Percentiles rank a stretch among this genome's conserved stretches.
Conservation (phyloP, 345 rosid genomes). For the Acer negundo region DNA sequence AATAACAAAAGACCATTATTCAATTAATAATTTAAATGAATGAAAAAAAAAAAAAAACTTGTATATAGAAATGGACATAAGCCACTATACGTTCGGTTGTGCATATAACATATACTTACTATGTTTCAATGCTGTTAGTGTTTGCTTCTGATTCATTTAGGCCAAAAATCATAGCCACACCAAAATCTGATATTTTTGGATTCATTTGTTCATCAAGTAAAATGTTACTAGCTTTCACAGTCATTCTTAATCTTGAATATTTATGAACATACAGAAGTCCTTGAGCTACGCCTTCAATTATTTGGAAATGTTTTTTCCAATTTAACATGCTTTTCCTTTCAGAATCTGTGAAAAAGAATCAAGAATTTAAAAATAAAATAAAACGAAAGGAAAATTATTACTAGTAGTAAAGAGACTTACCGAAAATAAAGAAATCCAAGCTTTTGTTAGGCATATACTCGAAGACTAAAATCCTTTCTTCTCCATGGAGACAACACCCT, state of each 20-base stretch:
- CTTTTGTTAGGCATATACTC: too few species aligned
- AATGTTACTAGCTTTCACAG: slow-evolving; percentile 18
- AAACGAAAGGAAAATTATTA: neutral
- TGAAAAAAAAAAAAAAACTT: too few species aligned
- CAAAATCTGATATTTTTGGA: slow-evolving; percentile 23
- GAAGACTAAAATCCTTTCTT: neutral
- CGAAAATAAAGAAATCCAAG: too few species aligned
- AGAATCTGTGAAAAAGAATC: neutral
- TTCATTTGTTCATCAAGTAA: slow-evolving; percentile 21
- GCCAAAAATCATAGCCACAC: neutral
- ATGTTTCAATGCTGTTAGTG: too few species aligned
- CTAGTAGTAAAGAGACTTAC: too few species aligned
- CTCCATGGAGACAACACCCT: neutral
- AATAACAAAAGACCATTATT: too few species aligned
- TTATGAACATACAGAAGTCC: slow-evolving; percentile 23
- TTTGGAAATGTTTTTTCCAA: slow-evolving; percentile 18
- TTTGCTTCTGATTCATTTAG: too few species aligned
- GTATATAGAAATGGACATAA: too few species aligned
- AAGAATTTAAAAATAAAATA: too few species aligned
- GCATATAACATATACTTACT: too few species aligned
- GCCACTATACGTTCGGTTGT: too few species aligned
- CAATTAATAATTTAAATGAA: too few species aligned
- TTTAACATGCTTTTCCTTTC: neutral
- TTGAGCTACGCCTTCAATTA: slow-evolving; percentile 22
- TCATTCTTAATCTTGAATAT: neutral